Evolutionary conservation across 2,329 filamentous ascomycete species (phyloP), one percentile per base, ranked within the genome.

Genomic region (Catunica adiposa): DNA sequence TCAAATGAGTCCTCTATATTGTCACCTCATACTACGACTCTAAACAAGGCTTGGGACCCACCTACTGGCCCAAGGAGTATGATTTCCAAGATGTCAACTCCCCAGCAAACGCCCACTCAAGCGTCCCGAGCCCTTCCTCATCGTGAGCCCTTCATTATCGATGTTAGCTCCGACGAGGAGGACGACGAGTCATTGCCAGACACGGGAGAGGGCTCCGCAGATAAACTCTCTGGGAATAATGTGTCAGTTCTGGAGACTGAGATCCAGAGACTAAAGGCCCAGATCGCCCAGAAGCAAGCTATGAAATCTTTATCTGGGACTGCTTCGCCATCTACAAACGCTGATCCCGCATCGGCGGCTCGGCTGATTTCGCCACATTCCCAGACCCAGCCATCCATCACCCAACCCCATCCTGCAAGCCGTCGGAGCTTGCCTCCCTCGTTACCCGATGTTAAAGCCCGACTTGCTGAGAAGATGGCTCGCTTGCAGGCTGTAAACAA

Each of bases 201-300:
- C 14, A 40, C 54, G 9, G 56, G 2, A 54, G 42, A 3, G 22
- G 14, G 25, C 8, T 22, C 50, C 23, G 29, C 29, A 29, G 22
- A 23, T 29, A 37, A 20, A 3, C 17, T 23, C 50, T 29, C 44
- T 11, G 53, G 47, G 1, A 52, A 54, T n/a, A 53, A 58, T 23
- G 57, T 53, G 3, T 22, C 5, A 37, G 34, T 51, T 69, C 76
- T 57, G 63, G 79, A 22, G 67, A 71, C 47, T 68, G 66, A 40
- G 79, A 76, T 60, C 83, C 84, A 31, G 75, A 81, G 61, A 72
- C 75, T 82, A 68, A 80, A 78, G 63, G 70, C 70, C 34, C 74
- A 69, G 60, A 80, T 81, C 61, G 77, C 77, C 1, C 73, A 79
- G 61, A 75, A 75, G 15, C 77, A 81, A 63, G 77, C 77, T 8